These are phyloP conservation scores for Macrolepiota dolichaula DNA, from an alignment of 768 basidiomycete genomes.

Conservation along the genomic window DNA sequence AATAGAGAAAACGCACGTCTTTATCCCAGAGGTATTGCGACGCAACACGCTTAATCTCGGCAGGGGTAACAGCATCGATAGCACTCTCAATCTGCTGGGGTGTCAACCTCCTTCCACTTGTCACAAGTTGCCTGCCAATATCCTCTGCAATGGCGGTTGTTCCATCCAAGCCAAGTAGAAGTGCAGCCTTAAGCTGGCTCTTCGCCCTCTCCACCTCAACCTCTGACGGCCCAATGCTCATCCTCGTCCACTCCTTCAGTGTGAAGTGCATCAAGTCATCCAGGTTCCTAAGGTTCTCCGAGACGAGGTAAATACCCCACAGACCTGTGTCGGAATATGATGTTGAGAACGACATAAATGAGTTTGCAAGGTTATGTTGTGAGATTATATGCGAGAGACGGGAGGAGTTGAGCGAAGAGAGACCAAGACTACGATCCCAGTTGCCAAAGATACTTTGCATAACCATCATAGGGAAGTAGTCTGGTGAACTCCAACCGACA, in stretches of 20 bases:
- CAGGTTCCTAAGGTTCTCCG: constrained; percentile 91
- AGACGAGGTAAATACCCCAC: constrained; percentile 97
- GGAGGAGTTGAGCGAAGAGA: constrained; percentile 85
- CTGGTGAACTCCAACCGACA: constrained; percentile 95
- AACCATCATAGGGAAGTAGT: constrained; percentile 99
- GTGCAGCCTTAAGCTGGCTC: constrained; percentile 94
- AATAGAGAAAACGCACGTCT: constrained; percentile 56
- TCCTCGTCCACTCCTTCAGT: constrained; percentile 91
- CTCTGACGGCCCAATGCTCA: constrained; percentile 82
- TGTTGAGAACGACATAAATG: constrained; percentile 99
- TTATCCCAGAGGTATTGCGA: constrained; percentile 98
- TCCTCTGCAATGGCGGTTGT: constrained; percentile 97
- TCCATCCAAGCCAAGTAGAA: constrained; percentile 91
- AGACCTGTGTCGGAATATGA: constrained; percentile 98
- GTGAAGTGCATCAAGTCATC: constrained; percentile 95
- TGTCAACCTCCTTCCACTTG: constrained; percentile 84
- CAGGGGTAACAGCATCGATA: constrained; percentile 82
- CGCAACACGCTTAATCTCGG: constrained; percentile 91
- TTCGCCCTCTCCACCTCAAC: constrained; percentile 96
- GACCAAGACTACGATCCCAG: constrained; percentile 97
- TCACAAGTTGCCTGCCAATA: constrained; percentile 96
- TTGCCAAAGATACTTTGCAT: constrained; percentile 98
- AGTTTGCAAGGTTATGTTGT: constrained; percentile 94
- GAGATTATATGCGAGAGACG: constrained; percentile 90
- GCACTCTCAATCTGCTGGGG: constrained; percentile 93